Evolutionary conservation across 116 monocot species (phyloP), one percentile per base, ranked within the genome.

Genomic region (Dioscorea cayenensis): DNA sequence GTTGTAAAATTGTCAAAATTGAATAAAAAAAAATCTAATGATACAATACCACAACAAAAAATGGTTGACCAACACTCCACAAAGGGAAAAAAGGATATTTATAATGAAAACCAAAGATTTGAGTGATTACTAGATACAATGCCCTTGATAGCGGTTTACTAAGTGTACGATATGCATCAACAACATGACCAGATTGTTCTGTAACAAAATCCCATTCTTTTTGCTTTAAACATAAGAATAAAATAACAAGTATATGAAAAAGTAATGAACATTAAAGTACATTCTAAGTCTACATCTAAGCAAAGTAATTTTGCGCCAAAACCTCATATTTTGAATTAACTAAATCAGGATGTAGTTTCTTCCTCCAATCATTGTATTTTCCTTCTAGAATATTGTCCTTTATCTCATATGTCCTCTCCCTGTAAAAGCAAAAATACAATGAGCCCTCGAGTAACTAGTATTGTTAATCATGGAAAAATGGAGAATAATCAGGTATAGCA

Each of bases 361-460:
- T 99, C 83, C 94, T 90, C 99, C 99, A 99, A 67, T 99, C 86
- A 65, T 93, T 99, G 72, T 99, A 99, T 49, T 89, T 99, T 59
- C 84, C 73, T 80, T 99, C 94, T 68, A 99, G 71, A 70, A 78
- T 82, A 28, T 71, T 73, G 60, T 76, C 86, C 72, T 48, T 73
- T 27, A 85, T 70, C 11, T 84, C 78, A 63, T 87, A 93, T 32
- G 29, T 61, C 68, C 37, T 84, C 49, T 93, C 77, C 72, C 90
- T 93, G 66, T 36, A 4, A 19, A 43, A 72, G 29, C 14, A 20
- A 25, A 43, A 25, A 21, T 18, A 58, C 17, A 59, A 1, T 7
- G 12, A 51, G 25, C 14, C 28, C 5, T 59, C 43, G 64, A 16
- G 18, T 23, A 69, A 65, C 35, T 19, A 13, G 7, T 5, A 27